A percentile compares a stretch with the other conserved stretches of the same genome.
phyloP scores from a whole-genome alignment of 2,329 filamentous ascomycete species.

The Aspergillus hortae region DNA sequence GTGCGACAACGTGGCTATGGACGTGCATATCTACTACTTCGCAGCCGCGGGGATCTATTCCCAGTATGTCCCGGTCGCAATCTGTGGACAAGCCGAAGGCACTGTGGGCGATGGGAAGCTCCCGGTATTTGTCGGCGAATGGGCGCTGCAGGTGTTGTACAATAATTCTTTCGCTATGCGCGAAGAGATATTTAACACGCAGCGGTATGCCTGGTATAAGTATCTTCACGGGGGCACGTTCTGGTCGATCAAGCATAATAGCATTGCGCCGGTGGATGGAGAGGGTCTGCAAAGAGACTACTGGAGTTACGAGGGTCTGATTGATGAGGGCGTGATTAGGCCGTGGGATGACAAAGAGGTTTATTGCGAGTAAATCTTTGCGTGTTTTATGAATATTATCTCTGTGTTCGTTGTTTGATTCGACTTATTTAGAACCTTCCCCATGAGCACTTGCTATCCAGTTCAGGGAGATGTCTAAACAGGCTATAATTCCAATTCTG shows the following conservation, averaged over 20 bases:
- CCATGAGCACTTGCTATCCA: too few species aligned
- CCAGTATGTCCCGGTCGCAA: background rate
- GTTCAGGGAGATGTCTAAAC: too few species aligned
- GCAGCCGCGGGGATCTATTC: constrained; percentile 14
- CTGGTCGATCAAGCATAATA: constrained; percentile 15
- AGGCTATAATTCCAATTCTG: too few species aligned
- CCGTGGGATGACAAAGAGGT: background rate
- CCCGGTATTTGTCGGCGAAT: constrained; percentile 20
- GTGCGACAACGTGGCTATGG: constrained; percentile 18
- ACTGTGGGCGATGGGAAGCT: constrained; percentile 14
- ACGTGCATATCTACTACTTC: constrained; percentile 19
- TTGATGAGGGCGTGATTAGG: constrained; percentile 6
- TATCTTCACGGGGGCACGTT: constrained; percentile 15
- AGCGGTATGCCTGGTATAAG: constrained; percentile 11
- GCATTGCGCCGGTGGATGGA: constrained; percentile 9
- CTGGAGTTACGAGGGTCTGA: constrained; percentile 14
- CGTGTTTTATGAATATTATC: too few species aligned
- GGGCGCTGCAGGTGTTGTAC: constrained; percentile 13
- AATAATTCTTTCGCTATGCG: constrained; percentile 10
- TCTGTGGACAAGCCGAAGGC: constrained; percentile 10
- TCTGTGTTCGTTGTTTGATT: too few species aligned
- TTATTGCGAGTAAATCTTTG: background rate
- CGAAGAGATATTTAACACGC: constrained; percentile 11
- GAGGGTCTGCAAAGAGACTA: constrained; percentile 12
- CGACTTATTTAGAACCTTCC: too few species aligned